Conservation (phyloP, 2,329 filamentous ascomycete genomes). For the Parastagonospora avenae region DNA sequence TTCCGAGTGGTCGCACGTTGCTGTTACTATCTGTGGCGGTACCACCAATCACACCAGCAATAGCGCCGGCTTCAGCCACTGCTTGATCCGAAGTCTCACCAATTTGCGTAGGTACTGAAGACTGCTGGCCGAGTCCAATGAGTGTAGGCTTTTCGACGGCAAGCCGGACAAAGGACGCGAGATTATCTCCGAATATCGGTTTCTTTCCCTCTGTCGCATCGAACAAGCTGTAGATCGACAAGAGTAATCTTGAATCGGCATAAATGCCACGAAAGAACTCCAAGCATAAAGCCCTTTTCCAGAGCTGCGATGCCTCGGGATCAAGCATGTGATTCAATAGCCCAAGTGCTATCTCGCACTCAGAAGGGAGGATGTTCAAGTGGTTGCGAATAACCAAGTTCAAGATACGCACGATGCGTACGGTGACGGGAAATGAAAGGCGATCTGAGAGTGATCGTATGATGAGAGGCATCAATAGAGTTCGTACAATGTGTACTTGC, state of each 20-base stretch:
- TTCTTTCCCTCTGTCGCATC: constrained; percentile 75
- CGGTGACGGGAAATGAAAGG: constrained; percentile 78
- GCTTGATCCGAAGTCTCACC: constrained; percentile 73
- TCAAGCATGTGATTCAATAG: constrained; percentile 86
- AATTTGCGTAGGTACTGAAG: constrained; percentile 74
- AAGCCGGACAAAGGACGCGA: constrained; percentile 87
- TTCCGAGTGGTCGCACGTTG: constrained; percentile 71
- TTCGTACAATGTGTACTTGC: constrained; percentile 77
- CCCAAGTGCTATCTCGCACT: constrained; percentile 82
- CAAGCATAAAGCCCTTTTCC: constrained; percentile 90
- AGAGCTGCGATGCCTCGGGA: constrained; percentile 74
- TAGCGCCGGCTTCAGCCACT: constrained; percentile 85
- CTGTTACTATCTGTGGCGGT: constrained; percentile 65
- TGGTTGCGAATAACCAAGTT: constrained; percentile 82
- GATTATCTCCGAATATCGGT: constrained; percentile 78
- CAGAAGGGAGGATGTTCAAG: constrained; percentile 72
- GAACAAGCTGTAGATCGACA: constrained; percentile 80
- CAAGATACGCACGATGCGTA: constrained; percentile 81
- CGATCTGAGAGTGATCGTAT: constrained; percentile 78
- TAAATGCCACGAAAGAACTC: constrained; percentile 89
- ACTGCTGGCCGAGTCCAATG: constrained; percentile 88
- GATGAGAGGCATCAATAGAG: constrained; percentile 80
- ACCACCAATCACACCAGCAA: constrained; percentile 81
- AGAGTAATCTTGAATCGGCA: constrained; percentile 75
- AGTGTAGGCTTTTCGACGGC: constrained; percentile 88